Percentiles rank a stretch among this genome's conserved stretches.
Conservation (phyloP, 148 eudicot genomes). For the Cornus suecica region DNA sequence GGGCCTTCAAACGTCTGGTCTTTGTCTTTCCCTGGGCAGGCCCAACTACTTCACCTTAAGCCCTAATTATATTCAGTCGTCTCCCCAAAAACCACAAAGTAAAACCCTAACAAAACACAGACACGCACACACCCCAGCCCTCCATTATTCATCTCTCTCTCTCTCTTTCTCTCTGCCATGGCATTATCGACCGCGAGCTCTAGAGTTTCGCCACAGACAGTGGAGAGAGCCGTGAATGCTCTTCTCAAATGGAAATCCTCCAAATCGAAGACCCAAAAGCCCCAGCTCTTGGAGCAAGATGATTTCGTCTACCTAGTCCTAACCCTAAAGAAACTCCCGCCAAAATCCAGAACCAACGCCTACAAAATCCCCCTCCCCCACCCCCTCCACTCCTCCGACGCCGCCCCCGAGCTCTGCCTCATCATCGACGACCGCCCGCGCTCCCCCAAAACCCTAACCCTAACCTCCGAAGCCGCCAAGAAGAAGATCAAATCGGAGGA, state of each 20-base stretch:
- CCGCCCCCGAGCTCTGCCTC: slow-evolving; percentile 29
- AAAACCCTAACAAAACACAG: too few relatives aligned
- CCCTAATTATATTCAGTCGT: too few relatives aligned
- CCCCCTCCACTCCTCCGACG: slow-evolving; percentile 33
- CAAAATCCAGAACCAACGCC: slow-evolving; percentile 41
- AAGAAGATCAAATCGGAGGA: slow-evolving; percentile 23
- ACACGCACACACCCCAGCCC: too few relatives aligned
- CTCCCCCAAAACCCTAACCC: slow-evolving; percentile 17
- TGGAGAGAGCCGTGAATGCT: slow-evolving; percentile 37
- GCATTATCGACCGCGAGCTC: background rate
- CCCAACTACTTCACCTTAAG: too few relatives aligned
- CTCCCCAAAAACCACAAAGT: too few relatives aligned
- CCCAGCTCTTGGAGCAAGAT: slow-evolving; percentile 39
- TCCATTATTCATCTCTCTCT: too few relatives aligned
- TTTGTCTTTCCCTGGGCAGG: too few relatives aligned
- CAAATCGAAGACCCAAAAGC: slow-evolving; percentile 29
- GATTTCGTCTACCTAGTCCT: slow-evolving; percentile 64
- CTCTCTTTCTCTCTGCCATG: too few relatives aligned
- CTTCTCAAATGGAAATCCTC: slow-evolving; percentile 52
- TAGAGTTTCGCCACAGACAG: slow-evolving; percentile 12
- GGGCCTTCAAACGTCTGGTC: too few relatives aligned
- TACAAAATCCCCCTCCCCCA: slow-evolving; percentile 57
- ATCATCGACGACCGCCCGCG: slow-evolving; percentile 36
- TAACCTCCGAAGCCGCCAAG: slow-evolving; percentile 30
- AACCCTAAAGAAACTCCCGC: slow-evolving; percentile 67